These are phyloP conservation scores for Kondoa subrosea DNA, from an alignment of 768 basidiomycete genomes.

Conservation along the genomic window DNA sequence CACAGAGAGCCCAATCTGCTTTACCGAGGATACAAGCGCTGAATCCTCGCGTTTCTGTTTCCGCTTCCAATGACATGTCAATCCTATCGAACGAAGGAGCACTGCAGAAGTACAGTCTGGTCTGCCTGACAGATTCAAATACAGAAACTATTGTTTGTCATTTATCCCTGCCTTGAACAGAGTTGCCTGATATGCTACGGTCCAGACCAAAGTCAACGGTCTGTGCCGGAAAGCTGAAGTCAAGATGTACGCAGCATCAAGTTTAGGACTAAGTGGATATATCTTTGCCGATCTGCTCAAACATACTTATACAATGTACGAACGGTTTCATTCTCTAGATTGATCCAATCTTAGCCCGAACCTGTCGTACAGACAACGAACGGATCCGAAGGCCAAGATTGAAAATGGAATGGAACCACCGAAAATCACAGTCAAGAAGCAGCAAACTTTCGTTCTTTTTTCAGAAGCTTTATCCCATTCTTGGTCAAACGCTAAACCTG, in stretches of 20 bases:
- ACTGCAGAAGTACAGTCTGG: conserved; percentile 45
- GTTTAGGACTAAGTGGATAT: conserved; percentile 77
- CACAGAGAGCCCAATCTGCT: conserved; percentile 68
- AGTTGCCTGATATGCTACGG: conserved; percentile 17
- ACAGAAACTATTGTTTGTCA: conserved; percentile 21
- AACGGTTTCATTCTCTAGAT: conserved; percentile 13
- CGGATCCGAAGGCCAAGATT: conserved; percentile 12
- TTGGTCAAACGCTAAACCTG: conserved; percentile 54
- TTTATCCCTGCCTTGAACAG: conserved; percentile 20
- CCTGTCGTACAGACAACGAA: conserved; percentile 3
- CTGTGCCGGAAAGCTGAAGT: conserved; percentile 56
- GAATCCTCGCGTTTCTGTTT: conserved; percentile 76
- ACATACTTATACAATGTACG: conserved; percentile 79
- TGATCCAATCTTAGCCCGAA: background rate
- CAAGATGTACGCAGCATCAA: conserved; percentile 80
- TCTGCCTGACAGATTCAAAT: conserved; percentile 34
- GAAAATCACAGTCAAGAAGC: conserved; percentile 19
- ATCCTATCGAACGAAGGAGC: conserved; percentile 39
- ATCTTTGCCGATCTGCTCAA: conserved; percentile 82
- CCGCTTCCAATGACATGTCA: conserved; percentile 44
- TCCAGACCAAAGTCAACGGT: conserved; percentile 61
- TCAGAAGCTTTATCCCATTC: conserved; percentile 46
- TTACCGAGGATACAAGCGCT: conserved; percentile 68
- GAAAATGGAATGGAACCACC: conserved; percentile 11
- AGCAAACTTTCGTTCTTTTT: conserved; percentile 40